Conservation (phyloP, 139 green algal species). For the Picochlorum sp. region DNA sequence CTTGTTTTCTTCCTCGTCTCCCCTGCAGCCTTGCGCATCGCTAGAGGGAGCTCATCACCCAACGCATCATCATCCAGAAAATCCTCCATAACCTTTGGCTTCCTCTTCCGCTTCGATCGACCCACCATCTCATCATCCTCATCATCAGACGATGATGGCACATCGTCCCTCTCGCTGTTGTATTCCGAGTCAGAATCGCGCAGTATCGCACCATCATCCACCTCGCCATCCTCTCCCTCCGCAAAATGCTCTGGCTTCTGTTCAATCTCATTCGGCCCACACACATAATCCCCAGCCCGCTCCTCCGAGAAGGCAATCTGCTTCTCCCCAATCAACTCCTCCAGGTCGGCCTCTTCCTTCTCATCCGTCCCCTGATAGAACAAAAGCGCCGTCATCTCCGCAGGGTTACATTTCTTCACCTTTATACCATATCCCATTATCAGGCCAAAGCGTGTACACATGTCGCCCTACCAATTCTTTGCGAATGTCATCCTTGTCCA, state of each 20-base stretch:
- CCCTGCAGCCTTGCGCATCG: neutral
- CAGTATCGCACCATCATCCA: neutral
- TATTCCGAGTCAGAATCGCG: neutral
- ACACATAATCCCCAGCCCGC: neutral
- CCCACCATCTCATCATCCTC: neutral
- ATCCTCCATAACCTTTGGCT: neutral
- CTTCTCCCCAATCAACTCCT: neutral
- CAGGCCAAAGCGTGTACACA: constrained; percentile 9
- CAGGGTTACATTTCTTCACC: neutral
- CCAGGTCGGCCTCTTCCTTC: constrained; percentile 8
- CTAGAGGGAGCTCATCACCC: neutral
- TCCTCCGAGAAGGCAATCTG: constrained; percentile 8
- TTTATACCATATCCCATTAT: constrained; percentile 12
- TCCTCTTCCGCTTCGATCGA: neutral
- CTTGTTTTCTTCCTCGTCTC: neutral
- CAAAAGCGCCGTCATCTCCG: neutral
- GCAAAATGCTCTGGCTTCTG: constrained; percentile 2
- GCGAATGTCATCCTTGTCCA: neutral
- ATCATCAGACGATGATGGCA: constrained; percentile 2
- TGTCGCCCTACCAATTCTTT: neutral
- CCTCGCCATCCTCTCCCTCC: neutral
- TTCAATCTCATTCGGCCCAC: neutral
- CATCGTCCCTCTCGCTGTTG: neutral
- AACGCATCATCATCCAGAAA: neutral
- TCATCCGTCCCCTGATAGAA: constrained; percentile 11